Evolutionary conservation across 2,329 filamentous ascomycete species (phyloP).

Genomic region (Biscogniauxia mediterranea): DNA sequence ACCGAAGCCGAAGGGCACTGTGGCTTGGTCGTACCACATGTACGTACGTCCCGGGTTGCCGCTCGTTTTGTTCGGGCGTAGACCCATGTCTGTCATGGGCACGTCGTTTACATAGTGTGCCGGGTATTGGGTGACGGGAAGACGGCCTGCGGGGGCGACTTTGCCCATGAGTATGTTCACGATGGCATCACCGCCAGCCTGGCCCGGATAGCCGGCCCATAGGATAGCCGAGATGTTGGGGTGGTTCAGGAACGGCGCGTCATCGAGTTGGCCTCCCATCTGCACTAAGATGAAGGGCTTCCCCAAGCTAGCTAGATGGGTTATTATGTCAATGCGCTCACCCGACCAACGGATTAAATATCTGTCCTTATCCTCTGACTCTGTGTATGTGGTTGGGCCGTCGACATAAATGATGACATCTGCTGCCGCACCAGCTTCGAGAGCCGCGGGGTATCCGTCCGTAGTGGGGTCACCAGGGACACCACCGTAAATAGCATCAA

Average conservation of each 20-base stretch:
- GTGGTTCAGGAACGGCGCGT: slow-evolving; percentile 41
- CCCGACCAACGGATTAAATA: slow-evolving; percentile 49
- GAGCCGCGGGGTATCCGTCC: slow-evolving; percentile 33
- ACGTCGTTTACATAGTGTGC: slow-evolving; percentile 42
- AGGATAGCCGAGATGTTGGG: slow-evolving; percentile 44
- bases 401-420: slow-evolving; percentile 54
- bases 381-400: slow-evolving; percentile 45
- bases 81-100: slow-evolving; percentile 48
- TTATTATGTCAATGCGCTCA: slow-evolving; percentile 50
- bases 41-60: slow-evolving; percentile 47
- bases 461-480: slow-evolving; percentile 28
- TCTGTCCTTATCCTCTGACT: slow-evolving; percentile 49
- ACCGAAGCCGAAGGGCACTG: slow-evolving; percentile 45
- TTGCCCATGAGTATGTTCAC: slow-evolving; percentile 47
- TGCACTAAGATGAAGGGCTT: slow-evolving; percentile 53
- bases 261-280: slow-evolving; percentile 49
- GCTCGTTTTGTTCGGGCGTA: slow-evolving; percentile 39
- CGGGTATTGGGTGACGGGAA: slow-evolving; percentile 49
- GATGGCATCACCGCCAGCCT: slow-evolving; percentile 49
- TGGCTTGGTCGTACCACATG: slow-evolving; percentile 46
- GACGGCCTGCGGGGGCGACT: slow-evolving; percentile 43
- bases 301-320: slow-evolving; percentile 31
- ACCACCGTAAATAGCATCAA: slow-evolving; percentile 44
- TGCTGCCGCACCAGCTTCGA: slow-evolving; percentile 40
- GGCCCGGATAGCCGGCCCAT: slow-evolving; percentile 52